These are phyloP conservation scores for Balansia obtecta DNA, from an alignment of 2,329 filamentous ascomycete genomes.

Conservation along the genomic window DNA sequence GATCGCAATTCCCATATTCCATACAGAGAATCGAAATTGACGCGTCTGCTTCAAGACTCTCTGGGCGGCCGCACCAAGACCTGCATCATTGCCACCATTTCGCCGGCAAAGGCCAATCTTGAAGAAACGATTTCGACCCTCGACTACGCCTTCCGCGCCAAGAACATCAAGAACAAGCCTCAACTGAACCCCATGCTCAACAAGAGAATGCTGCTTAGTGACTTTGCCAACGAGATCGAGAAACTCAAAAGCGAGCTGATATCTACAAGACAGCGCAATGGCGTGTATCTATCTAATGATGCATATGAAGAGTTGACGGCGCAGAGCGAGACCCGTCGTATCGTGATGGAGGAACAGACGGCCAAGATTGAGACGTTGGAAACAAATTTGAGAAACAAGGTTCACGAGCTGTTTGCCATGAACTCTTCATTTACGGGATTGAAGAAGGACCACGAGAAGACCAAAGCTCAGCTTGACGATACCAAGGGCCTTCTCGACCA, in stretches of 20 bases:
- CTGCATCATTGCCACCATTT: conserved; percentile 95
- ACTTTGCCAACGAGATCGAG: conserved; percentile 88
- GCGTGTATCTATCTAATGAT: conserved; percentile 84
- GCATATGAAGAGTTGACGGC: conserved; percentile 83
- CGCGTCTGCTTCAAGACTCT: conserved; percentile 87
- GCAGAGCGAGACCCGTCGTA: conserved; percentile 82
- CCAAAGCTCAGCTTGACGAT: conserved; percentile 57
- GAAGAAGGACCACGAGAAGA: conserved; percentile 81
- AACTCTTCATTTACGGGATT: conserved; percentile 78
- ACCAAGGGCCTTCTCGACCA: conserved; percentile 75
- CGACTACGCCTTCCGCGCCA: conserved; percentile 94
- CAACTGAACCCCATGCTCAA: conserved; percentile 86
- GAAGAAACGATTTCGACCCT: conserved; percentile 97
- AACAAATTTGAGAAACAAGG: conserved; percentile 78
- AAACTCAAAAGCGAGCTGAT: conserved; percentile 90
- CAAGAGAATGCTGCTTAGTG: conserved; percentile 82
- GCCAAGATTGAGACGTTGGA: conserved; percentile 91
- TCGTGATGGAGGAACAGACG: conserved; percentile 82
- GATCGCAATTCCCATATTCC: conserved; percentile 86
- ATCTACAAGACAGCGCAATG: conserved; percentile 82
- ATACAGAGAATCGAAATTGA: conserved; percentile 87
- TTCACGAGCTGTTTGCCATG: conserved; percentile 79
- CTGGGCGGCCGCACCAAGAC: conserved; percentile 92
- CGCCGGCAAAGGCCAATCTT: conserved; percentile 85
- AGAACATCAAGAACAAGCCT: conserved; percentile 97